Conservation (phyloP, 2,329 filamentous ascomycete species). For the Monilinia fructicola region DNA sequence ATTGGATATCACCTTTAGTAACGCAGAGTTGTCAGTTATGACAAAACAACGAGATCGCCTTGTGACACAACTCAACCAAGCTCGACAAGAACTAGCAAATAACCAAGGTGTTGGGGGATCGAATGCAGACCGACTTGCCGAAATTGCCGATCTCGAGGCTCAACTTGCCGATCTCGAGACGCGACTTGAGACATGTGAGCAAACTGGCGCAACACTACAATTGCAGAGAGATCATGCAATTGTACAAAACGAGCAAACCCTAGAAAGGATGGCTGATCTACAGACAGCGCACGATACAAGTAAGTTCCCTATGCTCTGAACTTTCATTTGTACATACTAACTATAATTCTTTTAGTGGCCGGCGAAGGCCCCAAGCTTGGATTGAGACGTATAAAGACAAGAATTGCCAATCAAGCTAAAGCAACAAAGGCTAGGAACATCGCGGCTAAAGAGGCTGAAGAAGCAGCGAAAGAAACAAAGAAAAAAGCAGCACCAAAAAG, state of each 20-base stretch:
- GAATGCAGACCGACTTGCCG: not conserved
- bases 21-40: not conserved
- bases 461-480: not conserved
- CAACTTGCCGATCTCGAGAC: not conserved
- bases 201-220: slow-evolving; percentile 6
- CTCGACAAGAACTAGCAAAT: not conserved
- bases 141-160: not conserved
- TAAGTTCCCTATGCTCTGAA: not conserved
- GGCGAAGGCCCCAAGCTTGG: slow-evolving; percentile 16
- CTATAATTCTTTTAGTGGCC: not conserved
- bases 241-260: not conserved
- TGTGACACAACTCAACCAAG: not conserved
- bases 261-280: not conserved
- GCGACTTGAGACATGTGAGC: not conserved
- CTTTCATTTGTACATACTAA: not conserved
- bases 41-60: not conserved
- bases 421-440: slow-evolving; percentile 8
- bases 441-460: not conserved
- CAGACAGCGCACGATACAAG: slow-evolving; percentile 8
- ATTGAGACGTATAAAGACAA: slow-evolving; percentile 16
- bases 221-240: slow-evolving; percentile 13
- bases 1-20: not conserved
- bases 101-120: fast-evolving
- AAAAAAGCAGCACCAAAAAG: not conserved
- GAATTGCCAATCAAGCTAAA: slow-evolving; percentile 10